phyloP scores from a whole-genome alignment of 768 basidiomycete species.

The Russula sp. region DNA sequence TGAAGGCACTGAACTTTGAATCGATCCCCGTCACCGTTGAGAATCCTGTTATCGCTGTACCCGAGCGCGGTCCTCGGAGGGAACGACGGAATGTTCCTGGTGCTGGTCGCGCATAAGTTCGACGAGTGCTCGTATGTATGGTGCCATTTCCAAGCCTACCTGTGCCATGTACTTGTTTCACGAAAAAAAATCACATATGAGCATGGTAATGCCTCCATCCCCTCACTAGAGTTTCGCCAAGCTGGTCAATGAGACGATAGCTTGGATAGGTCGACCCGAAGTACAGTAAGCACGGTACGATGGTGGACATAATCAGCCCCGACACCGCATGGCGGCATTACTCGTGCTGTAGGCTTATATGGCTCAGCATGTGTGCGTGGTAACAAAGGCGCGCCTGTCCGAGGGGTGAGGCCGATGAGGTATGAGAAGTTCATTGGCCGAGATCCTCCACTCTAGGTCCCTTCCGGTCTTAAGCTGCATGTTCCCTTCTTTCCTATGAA shows the following conservation, averaged over 20 bases:
- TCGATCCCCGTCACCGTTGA: conserved; percentile 75
- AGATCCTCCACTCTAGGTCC: background rate
- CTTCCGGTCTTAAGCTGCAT: background rate
- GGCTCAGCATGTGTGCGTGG: background rate
- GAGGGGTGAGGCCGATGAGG: background rate
- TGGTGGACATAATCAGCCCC: too few species aligned
- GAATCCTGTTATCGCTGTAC: conserved; percentile 56
- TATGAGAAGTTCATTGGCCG: background rate
- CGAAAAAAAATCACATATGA: conserved; percentile 10
- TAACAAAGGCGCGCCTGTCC: background rate
- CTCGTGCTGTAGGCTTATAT: background rate
- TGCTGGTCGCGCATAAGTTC: conserved; percentile 52
- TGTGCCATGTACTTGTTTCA: conserved; percentile 19
- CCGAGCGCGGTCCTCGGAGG: conserved; percentile 69
- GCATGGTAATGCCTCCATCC: background rate
- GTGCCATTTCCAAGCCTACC: conserved; percentile 5
- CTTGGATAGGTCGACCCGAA: background rate
- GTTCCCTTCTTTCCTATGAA: background rate
- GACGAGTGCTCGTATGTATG: conserved; percentile 12
- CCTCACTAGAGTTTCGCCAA: background rate
- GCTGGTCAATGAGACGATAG: background rate
- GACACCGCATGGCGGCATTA: background rate
- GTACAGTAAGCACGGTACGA: too few species aligned
- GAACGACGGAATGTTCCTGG: conserved; percentile 81
- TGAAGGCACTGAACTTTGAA: conserved; percentile 92